phyloP scores from a whole-genome alignment of 495 filamentous ascomycete genomes.

The Coniosporium apollinis region DNA sequence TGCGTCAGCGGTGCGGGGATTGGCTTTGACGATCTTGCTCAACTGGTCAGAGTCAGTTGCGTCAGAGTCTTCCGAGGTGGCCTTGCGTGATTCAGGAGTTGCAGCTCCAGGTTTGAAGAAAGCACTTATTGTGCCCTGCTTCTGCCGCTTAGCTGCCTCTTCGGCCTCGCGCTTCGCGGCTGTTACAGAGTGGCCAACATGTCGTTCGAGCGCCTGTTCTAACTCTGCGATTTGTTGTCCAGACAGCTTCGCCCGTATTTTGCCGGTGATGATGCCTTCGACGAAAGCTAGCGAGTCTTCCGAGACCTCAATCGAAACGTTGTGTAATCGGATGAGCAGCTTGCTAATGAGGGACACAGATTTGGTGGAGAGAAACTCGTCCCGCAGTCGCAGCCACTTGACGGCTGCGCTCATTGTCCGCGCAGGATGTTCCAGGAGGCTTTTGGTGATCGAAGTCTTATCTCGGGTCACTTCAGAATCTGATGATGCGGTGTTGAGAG shows the following conservation, averaged over 20 bases:
- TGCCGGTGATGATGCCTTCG: constrained; percentile 39
- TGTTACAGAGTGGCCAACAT: constrained; percentile 39
- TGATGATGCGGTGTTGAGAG: constrained; percentile 32
- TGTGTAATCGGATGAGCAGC: constrained; percentile 53
- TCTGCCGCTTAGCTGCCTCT: constrained; percentile 20
- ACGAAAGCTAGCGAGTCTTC: constrained; percentile 42
- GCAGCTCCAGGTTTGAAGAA: background rate
- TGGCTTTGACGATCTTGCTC: constrained; percentile 5
- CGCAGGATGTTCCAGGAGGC: constrained; percentile 44
- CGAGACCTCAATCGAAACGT: constrained; percentile 50
- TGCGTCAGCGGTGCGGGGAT: constrained; percentile 3
- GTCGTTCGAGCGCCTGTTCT: constrained; percentile 59
- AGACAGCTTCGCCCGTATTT: constrained; percentile 53
- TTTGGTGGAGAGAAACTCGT: constrained; percentile 62
- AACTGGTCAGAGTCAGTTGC: background rate
- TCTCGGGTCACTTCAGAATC: constrained; percentile 9
- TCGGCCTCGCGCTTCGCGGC: constrained; percentile 9
- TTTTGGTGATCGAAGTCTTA: constrained; percentile 18
- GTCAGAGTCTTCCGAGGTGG: background rate
- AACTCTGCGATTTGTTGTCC: constrained; percentile 68
- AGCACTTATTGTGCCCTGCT: constrained; percentile 4
- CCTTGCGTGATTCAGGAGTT: background rate
- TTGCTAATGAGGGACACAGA: constrained; percentile 53
- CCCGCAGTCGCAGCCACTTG: constrained; percentile 70
- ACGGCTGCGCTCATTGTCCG: constrained; percentile 48